Base-by-base conservation (phyloP, 176 grass and related monocot species). In the Dactylis glomerata region DNA sequence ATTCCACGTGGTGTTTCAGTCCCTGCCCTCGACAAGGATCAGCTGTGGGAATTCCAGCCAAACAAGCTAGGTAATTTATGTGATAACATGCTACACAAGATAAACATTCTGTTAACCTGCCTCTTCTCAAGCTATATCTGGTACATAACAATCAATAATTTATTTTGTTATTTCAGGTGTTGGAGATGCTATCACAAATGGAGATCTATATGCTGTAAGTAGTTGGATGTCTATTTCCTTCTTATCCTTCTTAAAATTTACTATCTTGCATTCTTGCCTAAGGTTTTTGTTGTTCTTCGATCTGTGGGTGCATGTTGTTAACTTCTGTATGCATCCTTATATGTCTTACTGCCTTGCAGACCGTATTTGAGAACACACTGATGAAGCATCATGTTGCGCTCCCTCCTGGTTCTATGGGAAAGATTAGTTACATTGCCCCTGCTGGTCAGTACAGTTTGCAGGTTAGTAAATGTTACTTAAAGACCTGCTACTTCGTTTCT, bases 1-100 rank as follows among this genome's bases (percentile, higher is more conserved):
- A 95, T 95, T 56, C 93, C 93, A 30, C 93, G 90, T 75, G 93
- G 93, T 61, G 93, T 95, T 75, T 91, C 93, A 56, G 90, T 95
- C 45, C 93, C 93, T 79, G 90, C 93, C 55, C 90, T 95, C 81
- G 93, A 95, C 74, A 95, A 95, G 87, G 93, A 95, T 85, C 44
- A 36, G 33, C 33, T 91, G 69, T 95, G 90, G 93, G 90, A 95
- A 85, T 95, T 95, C 37, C 31, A 92, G 62, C 93, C 93, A 66
- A 88, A 81, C 15, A 92, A 92, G 71, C 64, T 92, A 84, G 90
- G 93, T 90, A 88, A 84, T 73, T 69, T 62, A 28, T 67, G 7
- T 52, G 41, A 67, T 36, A 68, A 24, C 41, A 54, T 13, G 75
- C 49, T 42, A 77, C 37, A 73, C 68, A 77, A 93, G 22, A 76